Evolutionary conservation across 2,329 filamentous ascomycete species (phyloP).

Genomic region (Claviceps sp.): DNA sequence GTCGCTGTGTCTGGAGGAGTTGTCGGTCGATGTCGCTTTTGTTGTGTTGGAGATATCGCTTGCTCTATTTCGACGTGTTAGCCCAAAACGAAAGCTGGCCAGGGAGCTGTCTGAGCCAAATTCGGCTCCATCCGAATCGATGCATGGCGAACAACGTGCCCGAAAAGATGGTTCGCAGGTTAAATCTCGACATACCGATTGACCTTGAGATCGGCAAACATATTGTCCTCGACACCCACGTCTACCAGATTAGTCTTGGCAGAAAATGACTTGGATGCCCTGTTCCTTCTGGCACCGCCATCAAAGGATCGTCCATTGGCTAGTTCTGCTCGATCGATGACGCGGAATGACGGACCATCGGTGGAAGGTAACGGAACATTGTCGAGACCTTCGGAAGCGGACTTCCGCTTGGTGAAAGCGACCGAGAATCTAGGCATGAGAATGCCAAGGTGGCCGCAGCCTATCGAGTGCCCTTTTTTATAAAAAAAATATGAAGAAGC

Average conservation of each 20-base stretch:
- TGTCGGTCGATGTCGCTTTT: slow-evolving; percentile 45
- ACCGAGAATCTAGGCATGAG: slow-evolving; percentile 51
- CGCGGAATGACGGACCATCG: slow-evolving; percentile 42
- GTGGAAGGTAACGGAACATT: slow-evolving; percentile 31
- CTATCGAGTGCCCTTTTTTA: background rate
- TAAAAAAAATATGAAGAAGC: background rate
- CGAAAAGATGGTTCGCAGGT: background rate
- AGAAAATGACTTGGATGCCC: slow-evolving; percentile 21
- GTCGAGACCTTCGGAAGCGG: slow-evolving; percentile 40
- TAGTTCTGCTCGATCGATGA: slow-evolving; percentile 40
- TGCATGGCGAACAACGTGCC: background rate
- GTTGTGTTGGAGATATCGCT: slow-evolving; percentile 49
- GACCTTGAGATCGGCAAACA: slow-evolving; percentile 42
- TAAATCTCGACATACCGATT: slow-evolving; percentile 34
- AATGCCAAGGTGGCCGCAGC: slow-evolving; percentile 13
- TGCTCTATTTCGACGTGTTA: slow-evolving; percentile 32
- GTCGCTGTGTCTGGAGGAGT: slow-evolving; percentile 49
- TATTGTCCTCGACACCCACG: slow-evolving; percentile 40
- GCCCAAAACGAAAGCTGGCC: slow-evolving; percentile 8
- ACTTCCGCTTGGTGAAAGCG: slow-evolving; percentile 46
- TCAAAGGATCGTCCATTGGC: slow-evolving; percentile 34
- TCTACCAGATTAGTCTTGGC: slow-evolving; percentile 25
- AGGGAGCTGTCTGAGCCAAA: no score
- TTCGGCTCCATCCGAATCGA: background rate
- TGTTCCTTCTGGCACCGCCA: slow-evolving; percentile 30